Percentiles rank a stretch among this genome's conserved stretches.
Conservation (phyloP, 2,329 filamentous ascomycete species). For the Orbilia javanica region DNA sequence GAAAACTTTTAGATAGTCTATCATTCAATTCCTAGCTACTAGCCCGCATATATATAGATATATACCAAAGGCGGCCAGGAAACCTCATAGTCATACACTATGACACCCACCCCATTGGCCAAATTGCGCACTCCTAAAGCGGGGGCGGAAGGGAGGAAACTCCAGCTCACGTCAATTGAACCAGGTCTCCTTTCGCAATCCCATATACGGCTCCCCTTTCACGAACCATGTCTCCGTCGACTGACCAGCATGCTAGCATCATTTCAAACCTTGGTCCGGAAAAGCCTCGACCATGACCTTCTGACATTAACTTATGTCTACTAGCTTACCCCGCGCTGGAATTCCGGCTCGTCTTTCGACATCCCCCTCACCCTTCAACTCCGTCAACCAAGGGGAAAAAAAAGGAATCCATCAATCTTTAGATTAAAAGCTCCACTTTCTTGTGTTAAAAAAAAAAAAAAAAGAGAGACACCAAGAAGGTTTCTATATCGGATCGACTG, state of each 20-base stretch:
- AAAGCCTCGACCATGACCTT: not conserved
- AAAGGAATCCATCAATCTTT: not conserved
- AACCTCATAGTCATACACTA: not conserved
- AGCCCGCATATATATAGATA: constrained; percentile 1
- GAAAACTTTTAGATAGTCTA: too few relatives aligned
- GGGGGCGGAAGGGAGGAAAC: constrained; percentile 20
- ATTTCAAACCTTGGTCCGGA: not conserved
- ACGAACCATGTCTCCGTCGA: not conserved
- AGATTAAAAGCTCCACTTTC: constrained; percentile 37
- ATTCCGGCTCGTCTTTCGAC: constrained; percentile 39
- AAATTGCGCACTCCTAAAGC: constrained; percentile 9
- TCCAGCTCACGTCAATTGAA: constrained; percentile 25
- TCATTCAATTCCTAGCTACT: too few relatives aligned
- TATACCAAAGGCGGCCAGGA: not conserved
- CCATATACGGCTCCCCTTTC: not conserved
- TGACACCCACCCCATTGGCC: not conserved
- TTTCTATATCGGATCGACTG: constrained; percentile 48
- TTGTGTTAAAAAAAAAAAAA: not conserved
- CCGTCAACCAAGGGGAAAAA: not conserved
- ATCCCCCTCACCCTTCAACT: not conserved
- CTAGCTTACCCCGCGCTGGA: constrained; percentile 42
- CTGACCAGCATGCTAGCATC: not conserved
- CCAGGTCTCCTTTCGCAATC: constrained; percentile 14
- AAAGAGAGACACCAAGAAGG: too few relatives aligned
- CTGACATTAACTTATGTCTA: not conserved